Evolutionary conservation across 1,284 basidiomycete species (phyloP).

Genomic region (Puccinia hordei): DNA sequence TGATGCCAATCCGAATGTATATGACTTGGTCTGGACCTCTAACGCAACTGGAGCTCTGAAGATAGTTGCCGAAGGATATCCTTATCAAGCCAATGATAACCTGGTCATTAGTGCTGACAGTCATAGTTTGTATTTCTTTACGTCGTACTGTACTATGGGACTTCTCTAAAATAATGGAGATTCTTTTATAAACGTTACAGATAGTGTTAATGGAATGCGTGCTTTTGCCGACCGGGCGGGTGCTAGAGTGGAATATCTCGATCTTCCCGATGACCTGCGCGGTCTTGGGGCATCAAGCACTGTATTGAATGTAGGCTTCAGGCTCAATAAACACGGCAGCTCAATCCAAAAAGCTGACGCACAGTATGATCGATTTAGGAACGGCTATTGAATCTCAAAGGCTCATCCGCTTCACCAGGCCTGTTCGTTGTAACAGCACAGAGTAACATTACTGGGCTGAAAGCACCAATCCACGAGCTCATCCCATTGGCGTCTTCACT

Average conservation of each 20-base stretch:
- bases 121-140: conserved; percentile 68
- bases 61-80: conserved; percentile 76
- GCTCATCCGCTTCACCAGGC: conserved; percentile 60
- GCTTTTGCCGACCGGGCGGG: conserved; percentile 67
- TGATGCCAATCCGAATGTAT: conserved; percentile 68
- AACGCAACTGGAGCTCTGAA: conserved; percentile 78
- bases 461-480: conserved; percentile 62
- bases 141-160: not conserved
- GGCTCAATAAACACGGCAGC: conserved; percentile 53
- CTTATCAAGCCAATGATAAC: conserved; percentile 63
- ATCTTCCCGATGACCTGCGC: conserved; percentile 68
- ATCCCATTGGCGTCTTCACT: conserved; percentile 64
- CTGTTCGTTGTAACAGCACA: conserved; percentile 75
- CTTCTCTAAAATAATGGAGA: not conserved
- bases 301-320: conserved; percentile 51
- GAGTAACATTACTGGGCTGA: conserved; percentile 75
- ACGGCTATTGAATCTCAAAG: conserved; percentile 19
- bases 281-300: conserved; percentile 61
- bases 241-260: conserved; percentile 68
- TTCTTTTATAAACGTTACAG: not conserved
- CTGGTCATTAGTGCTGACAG: conserved; percentile 59
- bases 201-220: conserved; percentile 76
- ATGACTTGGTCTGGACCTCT: conserved; percentile 76
- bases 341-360: conserved; percentile 51
- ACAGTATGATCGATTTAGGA: conserved; percentile 50